Evolutionary conservation across 192 early-diverging fungal genomes (phyloP).

Genomic region (Paraglomus brasilianum): DNA sequence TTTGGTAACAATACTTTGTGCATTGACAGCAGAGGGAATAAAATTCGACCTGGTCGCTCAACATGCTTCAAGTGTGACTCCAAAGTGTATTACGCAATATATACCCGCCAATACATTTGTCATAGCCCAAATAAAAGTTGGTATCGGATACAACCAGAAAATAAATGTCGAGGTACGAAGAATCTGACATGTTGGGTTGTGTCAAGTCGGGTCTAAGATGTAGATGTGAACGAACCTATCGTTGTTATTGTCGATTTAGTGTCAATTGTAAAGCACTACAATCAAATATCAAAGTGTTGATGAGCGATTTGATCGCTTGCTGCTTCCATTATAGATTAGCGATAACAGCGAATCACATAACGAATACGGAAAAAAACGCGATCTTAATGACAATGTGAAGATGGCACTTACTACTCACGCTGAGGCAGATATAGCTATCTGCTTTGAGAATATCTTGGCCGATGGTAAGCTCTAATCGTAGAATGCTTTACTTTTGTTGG

Average conservation of each 20-base stretch:
- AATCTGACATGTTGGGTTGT: not conserved
- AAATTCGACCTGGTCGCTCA: slow-evolving; percentile 79
- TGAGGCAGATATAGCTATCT: slow-evolving; percentile 81
- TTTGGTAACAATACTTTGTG: too few species aligned
- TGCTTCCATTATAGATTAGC: slow-evolving; percentile 49
- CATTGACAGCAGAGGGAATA: slow-evolving; percentile 33
- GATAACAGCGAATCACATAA: slow-evolving; percentile 72
- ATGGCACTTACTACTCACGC: slow-evolving; percentile 81
- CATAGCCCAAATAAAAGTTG: slow-evolving; percentile 64
- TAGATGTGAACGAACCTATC: not conserved
- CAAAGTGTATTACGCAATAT: slow-evolving; percentile 78
- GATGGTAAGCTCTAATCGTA: slow-evolving; percentile 42
- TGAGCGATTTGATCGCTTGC: not conserved
- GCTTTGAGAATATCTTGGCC: slow-evolving; percentile 76
- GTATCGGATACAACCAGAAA: slow-evolving; percentile 71
- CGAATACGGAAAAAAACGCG: slow-evolving; percentile 67
- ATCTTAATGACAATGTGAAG: slow-evolving; percentile 61
- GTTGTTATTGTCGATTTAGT: not conserved
- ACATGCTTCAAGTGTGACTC: slow-evolving; percentile 37
- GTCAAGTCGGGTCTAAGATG: not conserved
- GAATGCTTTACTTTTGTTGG: not conserved
- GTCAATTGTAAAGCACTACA: not conserved
- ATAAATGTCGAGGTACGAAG: slow-evolving; percentile 61
- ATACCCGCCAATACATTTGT: slow-evolving; percentile 69
- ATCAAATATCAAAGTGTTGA: slow-evolving; percentile 7